Evolutionary conservation across 495 filamentous ascomycete species (phyloP).

Genomic region (Staphylotrichum tortipilum): DNA sequence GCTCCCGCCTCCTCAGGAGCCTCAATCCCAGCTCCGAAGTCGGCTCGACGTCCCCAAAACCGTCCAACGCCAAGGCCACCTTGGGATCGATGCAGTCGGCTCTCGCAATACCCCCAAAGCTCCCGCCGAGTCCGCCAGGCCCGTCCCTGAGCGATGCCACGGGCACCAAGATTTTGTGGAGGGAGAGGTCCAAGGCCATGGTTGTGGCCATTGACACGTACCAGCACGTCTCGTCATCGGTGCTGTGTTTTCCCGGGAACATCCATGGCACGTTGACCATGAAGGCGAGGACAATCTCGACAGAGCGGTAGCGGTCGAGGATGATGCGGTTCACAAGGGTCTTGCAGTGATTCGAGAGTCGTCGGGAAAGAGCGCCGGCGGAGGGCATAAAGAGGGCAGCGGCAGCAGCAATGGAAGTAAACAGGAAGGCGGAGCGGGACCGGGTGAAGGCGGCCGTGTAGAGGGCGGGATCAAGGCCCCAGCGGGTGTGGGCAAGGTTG

Average conservation of each 20-base stretch:
- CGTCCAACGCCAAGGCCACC: constrained; percentile 57
- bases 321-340: constrained; percentile 53
- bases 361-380: constrained; percentile 51
- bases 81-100: constrained; percentile 60
- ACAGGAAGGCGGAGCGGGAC: constrained; percentile 57
- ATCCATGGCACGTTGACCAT: constrained; percentile 77
- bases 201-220: constrained; percentile 62
- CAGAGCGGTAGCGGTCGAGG: constrained; percentile 50
- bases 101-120: constrained; percentile 39
- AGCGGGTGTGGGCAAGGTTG: constrained; percentile 63
- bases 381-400: constrained; percentile 57
- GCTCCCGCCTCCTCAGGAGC: constrained; percentile 54
- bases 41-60: constrained; percentile 56
- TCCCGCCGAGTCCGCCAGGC: constrained; percentile 13
- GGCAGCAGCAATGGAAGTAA: constrained; percentile 59
- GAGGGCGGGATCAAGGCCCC: constrained; percentile 59
- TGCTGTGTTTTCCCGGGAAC: constrained; percentile 55
- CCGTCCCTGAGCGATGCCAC: constrained; percentile 42
- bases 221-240: constrained; percentile 63
- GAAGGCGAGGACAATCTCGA: constrained; percentile 65
- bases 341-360: constrained; percentile 56
- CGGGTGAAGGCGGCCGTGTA: constrained; percentile 58
- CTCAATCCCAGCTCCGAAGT: constrained; percentile 48
- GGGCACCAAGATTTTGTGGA: constrained; percentile 59
- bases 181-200: constrained; percentile 57